phyloP scores from a whole-genome alignment of 352 stramenopile genomes.

The Globisporangium perplexum region DNA sequence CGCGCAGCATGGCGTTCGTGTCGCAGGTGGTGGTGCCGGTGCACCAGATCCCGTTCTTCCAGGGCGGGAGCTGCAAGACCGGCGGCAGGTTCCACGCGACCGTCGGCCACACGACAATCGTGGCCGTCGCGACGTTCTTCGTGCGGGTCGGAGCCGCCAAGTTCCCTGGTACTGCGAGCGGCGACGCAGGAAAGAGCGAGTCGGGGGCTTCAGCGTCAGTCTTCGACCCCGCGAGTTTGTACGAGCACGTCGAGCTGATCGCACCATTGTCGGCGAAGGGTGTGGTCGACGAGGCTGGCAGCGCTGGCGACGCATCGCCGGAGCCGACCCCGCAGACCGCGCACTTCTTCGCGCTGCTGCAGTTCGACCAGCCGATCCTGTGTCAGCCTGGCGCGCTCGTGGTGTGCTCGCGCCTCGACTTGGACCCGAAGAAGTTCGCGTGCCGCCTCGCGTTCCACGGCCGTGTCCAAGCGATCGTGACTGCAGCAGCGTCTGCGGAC shows the following conservation, averaged over 20 bases:
- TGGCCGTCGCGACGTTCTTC: conserved; percentile 66
- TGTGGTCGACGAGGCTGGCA: neutral
- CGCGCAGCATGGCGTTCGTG: conserved; percentile 41
- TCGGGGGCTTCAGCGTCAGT: neutral
- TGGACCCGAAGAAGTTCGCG: conserved; percentile 47
- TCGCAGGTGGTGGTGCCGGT: conserved; percentile 50
- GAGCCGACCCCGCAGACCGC: neutral
- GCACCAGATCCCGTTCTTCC: conserved; percentile 56
- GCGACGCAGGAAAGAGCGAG: neutral
- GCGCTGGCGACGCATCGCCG: neutral
- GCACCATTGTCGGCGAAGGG: conserved; percentile 10
- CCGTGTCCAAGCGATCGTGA: conserved; percentile 33
- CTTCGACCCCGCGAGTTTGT: conserved; percentile 38
- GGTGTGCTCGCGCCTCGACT: conserved; percentile 72
- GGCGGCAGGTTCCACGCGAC: conserved; percentile 70
- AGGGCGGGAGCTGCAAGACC: conserved; percentile 34
- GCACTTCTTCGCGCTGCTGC: conserved; percentile 37
- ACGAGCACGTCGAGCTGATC: conserved; percentile 40
- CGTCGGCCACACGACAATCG: conserved; percentile 69
- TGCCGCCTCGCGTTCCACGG: conserved; percentile 79
- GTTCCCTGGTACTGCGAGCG: neutral
- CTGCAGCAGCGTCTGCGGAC: neutral
- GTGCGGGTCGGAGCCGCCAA: conserved; percentile 11
- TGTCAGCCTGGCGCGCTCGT: conserved; percentile 44
- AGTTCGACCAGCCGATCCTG: conserved; percentile 64